Evolutionary conservation across 1,139 yeast species (phyloP), one percentile per base, ranked within the genome.

Genomic region (Blastobotrys elegans): DNA sequence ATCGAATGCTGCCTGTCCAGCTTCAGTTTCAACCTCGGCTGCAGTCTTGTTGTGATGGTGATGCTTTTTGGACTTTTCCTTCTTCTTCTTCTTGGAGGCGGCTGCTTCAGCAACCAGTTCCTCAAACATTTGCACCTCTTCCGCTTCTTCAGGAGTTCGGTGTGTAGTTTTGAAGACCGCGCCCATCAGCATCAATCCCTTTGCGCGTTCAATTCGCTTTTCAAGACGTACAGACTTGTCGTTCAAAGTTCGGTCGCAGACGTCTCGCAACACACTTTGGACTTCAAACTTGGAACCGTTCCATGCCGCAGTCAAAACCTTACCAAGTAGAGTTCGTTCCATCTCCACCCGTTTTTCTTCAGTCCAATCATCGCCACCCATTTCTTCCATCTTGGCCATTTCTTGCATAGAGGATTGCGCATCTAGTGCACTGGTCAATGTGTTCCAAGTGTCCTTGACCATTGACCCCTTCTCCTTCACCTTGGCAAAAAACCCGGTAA

Each of bases 231-330:
- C 85, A 1, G 72, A 70, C 61, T 84, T 87, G 56, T 84, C 84
- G 53, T 75, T 65, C 46, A 92, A 71, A 3, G 89, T 82, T 41
- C 68, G 69, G 62, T 89, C 96, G 64, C 96, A 90, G 14, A 90
- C 97, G 20, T 80, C 87, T 50, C 97, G 61, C 72, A 88, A 73
- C 0, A 95, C 87, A n/a, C 92, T 78, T 62, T 86, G 92, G 50
- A 90, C 85, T 65, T 90, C 98, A 65, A 82, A 83, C 58, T 81
- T 82, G 20, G 96, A 86, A 0, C 97, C 97, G 43, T 84, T 83
- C 98, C 98, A 90, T 8, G 97, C 96, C 0, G 97, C 97, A 3
- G 94, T 90, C 44, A 90, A 72, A 2, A 90, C 90, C 64, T 90
- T 92, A 35, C 96, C 97, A 79, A 88, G 79, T 40, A 90, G 70